A percentile compares a stretch with the other conserved stretches of the same genome.
Conservation (phyloP, 192 early-diverging fungal species). For the Umbelopsis sp. region DNA sequence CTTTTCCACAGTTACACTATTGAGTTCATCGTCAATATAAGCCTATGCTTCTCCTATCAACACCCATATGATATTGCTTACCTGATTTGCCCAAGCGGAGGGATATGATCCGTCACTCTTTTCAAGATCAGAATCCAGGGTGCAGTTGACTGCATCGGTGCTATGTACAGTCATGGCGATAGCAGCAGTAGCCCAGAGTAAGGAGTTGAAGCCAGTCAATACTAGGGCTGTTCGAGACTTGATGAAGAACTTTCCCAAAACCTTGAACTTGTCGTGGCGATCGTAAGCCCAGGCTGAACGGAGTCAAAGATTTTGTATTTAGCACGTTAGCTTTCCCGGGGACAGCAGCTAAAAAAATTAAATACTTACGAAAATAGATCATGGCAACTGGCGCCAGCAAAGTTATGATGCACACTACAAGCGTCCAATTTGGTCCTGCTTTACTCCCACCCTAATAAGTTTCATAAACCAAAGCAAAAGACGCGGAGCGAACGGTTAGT, state of each 20-base stretch:
- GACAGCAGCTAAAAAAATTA: too few relatives aligned
- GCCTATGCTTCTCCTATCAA: not conserved
- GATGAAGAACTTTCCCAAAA: slow-evolving; percentile 37
- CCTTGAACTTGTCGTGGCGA: slow-evolving; percentile 36
- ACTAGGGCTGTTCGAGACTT: slow-evolving; percentile 35
- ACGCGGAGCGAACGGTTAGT: too few relatives aligned
- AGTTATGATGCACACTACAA: slow-evolving; percentile 31
- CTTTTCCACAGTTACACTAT: slow-evolving; percentile 35
- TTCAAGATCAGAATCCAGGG: slow-evolving; percentile 18
- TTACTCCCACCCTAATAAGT: slow-evolving; percentile 31
- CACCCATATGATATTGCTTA: slow-evolving; percentile 11
- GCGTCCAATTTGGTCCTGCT: slow-evolving; percentile 35
- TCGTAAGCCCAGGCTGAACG: slow-evolving; percentile 37
- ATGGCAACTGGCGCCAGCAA: slow-evolving; percentile 26
- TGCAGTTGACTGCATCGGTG: slow-evolving; percentile 22
- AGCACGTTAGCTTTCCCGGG: too few relatives aligned
- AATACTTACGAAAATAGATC: slow-evolving; percentile 29
- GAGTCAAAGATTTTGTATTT: not conserved
- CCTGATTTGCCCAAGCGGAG: slow-evolving; percentile 36
- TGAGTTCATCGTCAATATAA: not conserved
- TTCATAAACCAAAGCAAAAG: too few relatives aligned
- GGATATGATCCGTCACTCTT: slow-evolving; percentile 20
- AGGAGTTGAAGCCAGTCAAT: slow-evolving; percentile 28
- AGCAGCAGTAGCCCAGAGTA: slow-evolving; percentile 32
- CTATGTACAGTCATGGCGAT: slow-evolving; percentile 36